These are phyloP conservation scores for Ceratocystis eucalypticola DNA, from an alignment of 2,329 filamentous ascomycete species.

Conservation along the genomic window DNA sequence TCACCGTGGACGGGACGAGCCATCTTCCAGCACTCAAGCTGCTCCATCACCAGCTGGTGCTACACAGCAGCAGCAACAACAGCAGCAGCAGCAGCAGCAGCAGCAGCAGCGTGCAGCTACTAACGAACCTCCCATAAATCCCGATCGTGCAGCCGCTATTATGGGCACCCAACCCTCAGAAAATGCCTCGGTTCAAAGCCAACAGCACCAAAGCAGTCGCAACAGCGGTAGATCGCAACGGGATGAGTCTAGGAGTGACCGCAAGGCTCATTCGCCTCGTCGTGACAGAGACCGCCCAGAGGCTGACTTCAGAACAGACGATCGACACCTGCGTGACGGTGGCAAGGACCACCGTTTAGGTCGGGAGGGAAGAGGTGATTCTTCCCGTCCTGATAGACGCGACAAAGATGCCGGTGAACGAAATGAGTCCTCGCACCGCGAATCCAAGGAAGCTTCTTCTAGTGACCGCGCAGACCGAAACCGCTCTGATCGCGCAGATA, in stretches of 20 bases:
- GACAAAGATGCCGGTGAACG: conserved; percentile 24
- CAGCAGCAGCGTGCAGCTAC: conserved; percentile 18
- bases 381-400: conserved; percentile 36
- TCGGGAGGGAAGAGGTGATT: conserved; percentile 30
- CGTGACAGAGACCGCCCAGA: conserved; percentile 10
- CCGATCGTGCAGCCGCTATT: conserved; percentile 40
- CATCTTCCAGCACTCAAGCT: background rate
- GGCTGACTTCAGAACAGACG: conserved; percentile 7
- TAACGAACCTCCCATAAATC: conserved; percentile 40
- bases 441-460: conserved; percentile 18
- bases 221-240: conserved; percentile 2
- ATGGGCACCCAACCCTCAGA: conserved; percentile 20
- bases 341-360: conserved; percentile 25
- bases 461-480: background rate
- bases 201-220: background rate
- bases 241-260: conserved; percentile 14
- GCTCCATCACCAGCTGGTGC: conserved; percentile 22
- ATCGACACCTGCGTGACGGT: conserved; percentile 15
- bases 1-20: conserved; percentile 21
- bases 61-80: conserved; percentile 25
- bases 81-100: conserved; percentile 17
- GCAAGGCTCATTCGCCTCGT: conserved; percentile 14
- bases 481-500: background rate
- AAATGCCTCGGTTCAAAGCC: background rate
- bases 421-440: conserved; percentile 24